Evolutionary conservation across 352 stramenopile genomes (phyloP).

Genomic region (Thraustochytrium striatum): DNA sequence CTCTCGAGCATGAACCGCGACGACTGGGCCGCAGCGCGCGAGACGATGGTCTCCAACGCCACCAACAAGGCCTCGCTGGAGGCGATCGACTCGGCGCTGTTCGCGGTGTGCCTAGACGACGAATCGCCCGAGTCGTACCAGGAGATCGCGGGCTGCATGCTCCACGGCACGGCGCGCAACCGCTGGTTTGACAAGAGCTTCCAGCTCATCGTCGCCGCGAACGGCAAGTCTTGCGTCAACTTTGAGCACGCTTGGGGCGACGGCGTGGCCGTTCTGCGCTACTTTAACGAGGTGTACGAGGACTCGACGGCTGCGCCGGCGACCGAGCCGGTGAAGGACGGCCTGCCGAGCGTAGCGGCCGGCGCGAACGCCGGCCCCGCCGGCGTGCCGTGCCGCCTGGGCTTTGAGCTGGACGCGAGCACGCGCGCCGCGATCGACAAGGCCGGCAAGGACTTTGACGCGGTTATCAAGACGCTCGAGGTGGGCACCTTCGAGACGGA

Average conservation of each 20-base stretch:
- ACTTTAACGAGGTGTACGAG: constrained; percentile 77
- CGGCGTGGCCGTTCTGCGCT: constrained; percentile 75
- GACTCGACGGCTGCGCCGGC: constrained; percentile 57
- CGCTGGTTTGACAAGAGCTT: constrained; percentile 88
- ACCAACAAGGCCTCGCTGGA: constrained; percentile 69
- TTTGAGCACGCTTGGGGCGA: constrained; percentile 84
- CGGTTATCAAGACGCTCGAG: constrained; percentile 70
- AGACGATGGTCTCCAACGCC: constrained; percentile 58
- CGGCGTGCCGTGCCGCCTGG: constrained; percentile 67
- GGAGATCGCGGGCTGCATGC: constrained; percentile 69
- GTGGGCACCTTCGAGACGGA: constrained; percentile 59
- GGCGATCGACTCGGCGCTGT: constrained; percentile 75
- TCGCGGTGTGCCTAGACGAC: constrained; percentile 71
- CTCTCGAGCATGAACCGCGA: constrained; percentile 63
- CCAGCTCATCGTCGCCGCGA: constrained; percentile 73
- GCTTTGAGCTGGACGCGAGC: constrained; percentile 66
- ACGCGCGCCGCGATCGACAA: constrained; percentile 63
- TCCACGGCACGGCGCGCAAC: constrained; percentile 73
- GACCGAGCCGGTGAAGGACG: constrained; percentile 55
- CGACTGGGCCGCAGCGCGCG: constrained; percentile 67
- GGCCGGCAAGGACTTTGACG: constrained; percentile 74
- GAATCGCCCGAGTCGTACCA: constrained; percentile 60
- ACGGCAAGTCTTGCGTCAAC: constrained; percentile 74
- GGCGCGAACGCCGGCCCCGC: constrained; percentile 20
- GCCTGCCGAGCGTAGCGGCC: constrained; percentile 56